A percentile compares a stretch with the other conserved stretches of the same genome.
These are phyloP conservation scores for Talaromyces sp. DNA, from an alignment of 2,329 filamentous ascomycete species.

Conservation along the genomic window DNA sequence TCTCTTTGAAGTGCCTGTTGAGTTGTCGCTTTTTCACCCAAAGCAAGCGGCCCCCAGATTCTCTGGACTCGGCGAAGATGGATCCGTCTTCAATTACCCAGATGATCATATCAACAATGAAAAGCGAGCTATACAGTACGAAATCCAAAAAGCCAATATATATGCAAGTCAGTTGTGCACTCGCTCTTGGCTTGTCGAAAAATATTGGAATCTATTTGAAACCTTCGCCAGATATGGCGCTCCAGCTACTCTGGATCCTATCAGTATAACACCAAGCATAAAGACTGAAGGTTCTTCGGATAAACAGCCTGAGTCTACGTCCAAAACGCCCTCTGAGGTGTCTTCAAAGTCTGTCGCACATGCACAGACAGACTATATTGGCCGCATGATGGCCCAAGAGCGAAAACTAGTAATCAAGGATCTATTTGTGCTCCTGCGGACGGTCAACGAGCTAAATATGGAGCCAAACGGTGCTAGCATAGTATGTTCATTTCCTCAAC, in stretches of 20 bases:
- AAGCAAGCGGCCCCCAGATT: conserved; percentile 11
- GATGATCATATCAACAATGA: conserved; percentile 28
- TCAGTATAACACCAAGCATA: conserved; percentile 13
- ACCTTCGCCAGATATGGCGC: conserved; percentile 51
- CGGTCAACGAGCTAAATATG: conserved; percentile 82
- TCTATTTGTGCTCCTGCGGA: conserved; percentile 72
- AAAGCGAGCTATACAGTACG: conserved; percentile 65
- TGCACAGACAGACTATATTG: conserved; percentile 53
- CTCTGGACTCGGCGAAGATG: conserved; percentile 17
- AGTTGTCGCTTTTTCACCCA: conserved; percentile 61
- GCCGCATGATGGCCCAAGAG: conserved; percentile 71
- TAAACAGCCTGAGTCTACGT: background rate
- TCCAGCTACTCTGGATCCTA: conserved; percentile 15
- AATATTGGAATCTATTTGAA: conserved; percentile 78
- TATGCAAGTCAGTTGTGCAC: conserved; percentile 80
- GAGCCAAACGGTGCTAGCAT: conserved; percentile 70
- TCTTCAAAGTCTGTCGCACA: conserved; percentile 36
- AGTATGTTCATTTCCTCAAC: conserved; percentile 47
- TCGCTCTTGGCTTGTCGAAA: conserved; percentile 81
- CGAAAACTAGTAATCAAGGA: conserved; percentile 80
- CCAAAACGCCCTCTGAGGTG: conserved; percentile 9
- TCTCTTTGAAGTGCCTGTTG: conserved; percentile 67
- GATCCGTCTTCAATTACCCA: conserved; percentile 30
- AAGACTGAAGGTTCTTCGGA: conserved; percentile 25
- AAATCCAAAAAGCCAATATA: conserved; percentile 91